Percentiles rank a stretch among this genome's conserved stretches.
These are phyloP conservation scores for Aspergillus fumigatiaffinis DNA, from an alignment of 2,329 filamentous ascomycete species.

Conservation along the genomic window DNA sequence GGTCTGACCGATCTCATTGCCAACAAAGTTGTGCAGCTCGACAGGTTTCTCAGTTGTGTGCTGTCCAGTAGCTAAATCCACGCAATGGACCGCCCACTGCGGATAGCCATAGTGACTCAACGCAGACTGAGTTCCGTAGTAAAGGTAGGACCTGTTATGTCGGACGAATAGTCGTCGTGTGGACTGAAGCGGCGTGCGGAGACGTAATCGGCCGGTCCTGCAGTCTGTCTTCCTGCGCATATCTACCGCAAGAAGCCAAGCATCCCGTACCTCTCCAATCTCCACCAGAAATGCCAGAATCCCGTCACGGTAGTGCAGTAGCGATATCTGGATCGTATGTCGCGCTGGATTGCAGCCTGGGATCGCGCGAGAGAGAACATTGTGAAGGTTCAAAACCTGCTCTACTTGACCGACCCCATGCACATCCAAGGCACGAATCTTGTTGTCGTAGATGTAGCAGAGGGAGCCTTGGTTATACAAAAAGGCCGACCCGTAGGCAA, in stretches of 20 bases:
- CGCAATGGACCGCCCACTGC: conserved; percentile 61
- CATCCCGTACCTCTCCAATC: conserved; percentile 37
- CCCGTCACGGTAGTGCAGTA: conserved; percentile 55
- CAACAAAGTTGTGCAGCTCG: conserved; percentile 57
- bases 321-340: conserved; percentile 46
- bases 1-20: conserved; percentile 61
- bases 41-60: conserved; percentile 45
- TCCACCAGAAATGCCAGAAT: conserved; percentile 58
- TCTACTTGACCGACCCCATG: conserved; percentile 49
- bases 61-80: conserved; percentile 42
- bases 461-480: conserved; percentile 61
- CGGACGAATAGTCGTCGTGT: conserved; percentile 62
- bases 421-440: conserved; percentile 58
- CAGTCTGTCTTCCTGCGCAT: conserved; percentile 23
- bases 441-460: conserved; percentile 56
- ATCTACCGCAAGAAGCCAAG: conserved; percentile 55
- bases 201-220: conserved; percentile 37
- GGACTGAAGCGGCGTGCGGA: conserved; percentile 42
- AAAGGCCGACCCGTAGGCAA: conserved; percentile 60
- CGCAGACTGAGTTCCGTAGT: conserved; percentile 62
- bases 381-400: conserved; percentile 53
- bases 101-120: conserved; percentile 51
- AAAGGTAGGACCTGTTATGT: conserved; percentile 59
- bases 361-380: conserved; percentile 35
- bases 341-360: conserved; percentile 30